Percentiles rank a stretch among this genome's conserved stretches.
Conservation (phyloP, 2,329 filamentous ascomycete species). For the Hymenoscyphus albidus region DNA sequence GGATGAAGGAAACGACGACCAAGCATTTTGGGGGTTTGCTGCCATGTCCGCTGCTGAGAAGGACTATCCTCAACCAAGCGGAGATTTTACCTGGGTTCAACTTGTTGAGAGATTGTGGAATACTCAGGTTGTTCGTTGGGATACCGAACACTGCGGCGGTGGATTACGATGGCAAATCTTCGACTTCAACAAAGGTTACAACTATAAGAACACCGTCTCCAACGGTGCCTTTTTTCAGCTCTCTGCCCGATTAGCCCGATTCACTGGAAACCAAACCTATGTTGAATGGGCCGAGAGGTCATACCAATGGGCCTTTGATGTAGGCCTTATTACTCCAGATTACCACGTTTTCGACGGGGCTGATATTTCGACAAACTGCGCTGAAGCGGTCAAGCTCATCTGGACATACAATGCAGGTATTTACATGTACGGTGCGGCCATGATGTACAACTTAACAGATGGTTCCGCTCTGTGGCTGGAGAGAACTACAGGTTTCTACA, state of each 20-base stretch:
- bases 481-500: slow-evolving; percentile 50
- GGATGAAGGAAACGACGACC: slow-evolving; percentile 71
- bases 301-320: slow-evolving; percentile 59
- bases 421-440: slow-evolving; percentile 60
- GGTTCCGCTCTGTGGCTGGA: slow-evolving; percentile 50
- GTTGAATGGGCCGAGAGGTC: slow-evolving; percentile 61
- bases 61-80: slow-evolving; percentile 56
- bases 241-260: slow-evolving; percentile 68
- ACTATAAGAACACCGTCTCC: slow-evolving; percentile 78
- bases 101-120: slow-evolving; percentile 71
- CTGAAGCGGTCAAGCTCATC: slow-evolving; percentile 47
- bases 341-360: slow-evolving; percentile 62
- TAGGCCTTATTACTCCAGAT: slow-evolving; percentile 53
- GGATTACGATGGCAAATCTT: slow-evolving; percentile 83
- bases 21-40: slow-evolving; percentile 69
- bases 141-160: slow-evolving; percentile 61
- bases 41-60: slow-evolving; percentile 66
- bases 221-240: slow-evolving; percentile 84
- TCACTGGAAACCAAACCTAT: slow-evolving; percentile 64
- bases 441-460: slow-evolving; percentile 58
- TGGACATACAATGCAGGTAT: slow-evolving; percentile 66
- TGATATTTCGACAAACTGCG: slow-evolving; percentile 49
- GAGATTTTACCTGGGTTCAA: slow-evolving; percentile 60
- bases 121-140: slow-evolving; percentile 67
- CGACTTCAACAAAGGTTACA: slow-evolving; percentile 68